Conservation (phyloP, 345 rosid genomes). For the Sonneratia caseolaris region DNA sequence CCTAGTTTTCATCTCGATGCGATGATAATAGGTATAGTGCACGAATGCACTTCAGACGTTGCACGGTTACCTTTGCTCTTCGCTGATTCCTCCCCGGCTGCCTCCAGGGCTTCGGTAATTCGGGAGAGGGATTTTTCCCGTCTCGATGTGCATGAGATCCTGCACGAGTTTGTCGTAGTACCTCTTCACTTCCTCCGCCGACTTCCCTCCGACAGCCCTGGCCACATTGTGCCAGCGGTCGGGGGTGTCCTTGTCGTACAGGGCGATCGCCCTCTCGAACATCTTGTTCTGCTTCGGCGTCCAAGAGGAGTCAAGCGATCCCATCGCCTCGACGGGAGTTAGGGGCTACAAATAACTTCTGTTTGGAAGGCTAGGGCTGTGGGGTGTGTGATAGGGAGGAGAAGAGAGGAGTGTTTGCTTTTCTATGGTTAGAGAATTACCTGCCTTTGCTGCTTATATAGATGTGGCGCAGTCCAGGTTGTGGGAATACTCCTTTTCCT, state of each 20-base stretch:
- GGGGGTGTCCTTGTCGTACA: slow-evolving; percentile 72
- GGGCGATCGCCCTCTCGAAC: slow-evolving; percentile 81
- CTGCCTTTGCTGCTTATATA: not conserved
- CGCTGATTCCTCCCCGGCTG: slow-evolving; percentile 31
- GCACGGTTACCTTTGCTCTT: slow-evolving; percentile 10
- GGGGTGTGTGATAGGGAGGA: not conserved
- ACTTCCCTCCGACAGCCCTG: slow-evolving; percentile 62
- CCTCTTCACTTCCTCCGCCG: slow-evolving; percentile 69
- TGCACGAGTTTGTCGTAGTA: slow-evolving; percentile 79
- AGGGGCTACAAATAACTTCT: not conserved
- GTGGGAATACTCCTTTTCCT: not conserved
- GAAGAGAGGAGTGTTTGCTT: not conserved
- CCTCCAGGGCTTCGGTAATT: slow-evolving; percentile 31
- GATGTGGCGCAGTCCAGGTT: slow-evolving; percentile 1
- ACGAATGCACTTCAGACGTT: not conserved
- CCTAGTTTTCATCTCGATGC: not conserved
- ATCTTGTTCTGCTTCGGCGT: slow-evolving; percentile 64
- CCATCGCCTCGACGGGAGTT: slow-evolving; percentile 16
- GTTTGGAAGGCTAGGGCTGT: not conserved
- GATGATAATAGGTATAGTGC: too few relatives aligned
- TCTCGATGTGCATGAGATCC: slow-evolving; percentile 62
- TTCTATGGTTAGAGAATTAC: not conserved
- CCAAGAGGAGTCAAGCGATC: slow-evolving; percentile 45
- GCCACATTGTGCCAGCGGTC: slow-evolving; percentile 96
- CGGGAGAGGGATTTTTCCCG: slow-evolving; percentile 62